Evolutionary conservation across 805 yeast genomes (phyloP), one percentile per base, ranked within the genome.

Genomic region (Candida yuanshanica): DNA sequence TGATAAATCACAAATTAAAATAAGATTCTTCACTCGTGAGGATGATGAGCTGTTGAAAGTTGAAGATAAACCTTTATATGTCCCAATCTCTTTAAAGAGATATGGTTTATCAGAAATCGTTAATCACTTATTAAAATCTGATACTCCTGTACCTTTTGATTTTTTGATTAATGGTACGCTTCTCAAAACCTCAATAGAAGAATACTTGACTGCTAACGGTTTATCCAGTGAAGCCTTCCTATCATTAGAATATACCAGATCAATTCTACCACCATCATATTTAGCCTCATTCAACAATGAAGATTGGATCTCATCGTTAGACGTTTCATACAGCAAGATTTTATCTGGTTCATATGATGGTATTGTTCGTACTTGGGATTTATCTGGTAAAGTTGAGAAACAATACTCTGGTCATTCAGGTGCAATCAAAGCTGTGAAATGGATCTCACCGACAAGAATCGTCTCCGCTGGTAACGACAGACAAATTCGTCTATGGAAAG

Each of bases 271-370:
- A 16, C 99, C 99, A n/a, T 80, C 91, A 20, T 90, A 78, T 56
- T 68, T 89, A 48, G 88, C 95, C 3, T 81, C 95, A 35, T 93
- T 83, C 64, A 77, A 80, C 56, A 89, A 91, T 57, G 96, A 91
- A 47, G 99, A 93, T 64, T 93, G 99, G 99, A 78, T 93, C 20
- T 86, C 96, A 18, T 75, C 95, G 2, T 62, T 68, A 52, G 78
- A 67, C 45, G 64, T 56, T 10, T 62, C 67, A 24, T 53, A 59
- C 35, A 62, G 67, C 33, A 73, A 74, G 55, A 84, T 91, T 40
- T 69, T 89, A 35, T 79, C 93, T 12, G 99, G 98, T 31, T 81
- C 95, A 0, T 93, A 90, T 58, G 99, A 93, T 61, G 98, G 98
- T 52, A 75, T 91, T 23, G 96, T 91, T 20, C 77, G 98, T 49